A percentile compares a stretch with the other conserved stretches of the same genome.
These are phyloP conservation scores for Parasitella parasitica DNA, from an alignment of 371 early-diverging fungal genomes.

Conservation along the genomic window DNA sequence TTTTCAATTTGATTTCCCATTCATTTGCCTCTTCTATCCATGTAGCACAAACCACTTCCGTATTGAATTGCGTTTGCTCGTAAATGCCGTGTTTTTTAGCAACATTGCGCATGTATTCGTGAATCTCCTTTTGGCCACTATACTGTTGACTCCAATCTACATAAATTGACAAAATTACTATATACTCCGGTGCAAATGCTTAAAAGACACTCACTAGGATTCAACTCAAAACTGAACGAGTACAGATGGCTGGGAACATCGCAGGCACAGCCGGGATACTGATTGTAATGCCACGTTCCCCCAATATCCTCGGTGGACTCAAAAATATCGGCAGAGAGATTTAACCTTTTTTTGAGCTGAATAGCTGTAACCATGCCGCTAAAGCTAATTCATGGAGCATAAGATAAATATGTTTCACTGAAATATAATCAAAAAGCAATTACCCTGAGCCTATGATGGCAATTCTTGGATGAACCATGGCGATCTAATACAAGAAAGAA, in stretches of 20 bases:
- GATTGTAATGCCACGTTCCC: constrained; percentile 64
- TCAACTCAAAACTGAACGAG: constrained; percentile 44
- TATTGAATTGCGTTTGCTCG: constrained; percentile 46
- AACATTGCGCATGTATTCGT: constrained; percentile 46
- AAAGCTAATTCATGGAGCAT: too few species aligned
- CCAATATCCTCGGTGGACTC: constrained; percentile 57
- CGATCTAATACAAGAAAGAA: not conserved
- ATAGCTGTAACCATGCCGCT: constrained; percentile 61
- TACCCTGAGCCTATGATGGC: constrained; percentile 6
- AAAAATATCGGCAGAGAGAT: constrained; percentile 46
- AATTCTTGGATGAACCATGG: not conserved
- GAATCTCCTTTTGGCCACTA: constrained; percentile 50
- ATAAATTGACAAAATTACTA: too few species aligned
- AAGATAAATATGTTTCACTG: too few species aligned
- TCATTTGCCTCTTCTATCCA: constrained; percentile 49
- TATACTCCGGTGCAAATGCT: too few species aligned
- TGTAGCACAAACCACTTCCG: constrained; percentile 36
- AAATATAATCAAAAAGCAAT: too few species aligned
- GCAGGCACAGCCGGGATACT: constrained; percentile 60
- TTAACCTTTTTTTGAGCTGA: constrained; percentile 47
- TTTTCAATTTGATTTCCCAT: constrained; percentile 37
- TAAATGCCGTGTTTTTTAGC: constrained; percentile 47
- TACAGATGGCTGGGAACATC: constrained; percentile 62
- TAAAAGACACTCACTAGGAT: constrained; percentile 20
- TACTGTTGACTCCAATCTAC: constrained; percentile 52